Evolutionary conservation across 164 flowering plant species (phyloP).

Genomic region (Taxillus chinensis): DNA sequence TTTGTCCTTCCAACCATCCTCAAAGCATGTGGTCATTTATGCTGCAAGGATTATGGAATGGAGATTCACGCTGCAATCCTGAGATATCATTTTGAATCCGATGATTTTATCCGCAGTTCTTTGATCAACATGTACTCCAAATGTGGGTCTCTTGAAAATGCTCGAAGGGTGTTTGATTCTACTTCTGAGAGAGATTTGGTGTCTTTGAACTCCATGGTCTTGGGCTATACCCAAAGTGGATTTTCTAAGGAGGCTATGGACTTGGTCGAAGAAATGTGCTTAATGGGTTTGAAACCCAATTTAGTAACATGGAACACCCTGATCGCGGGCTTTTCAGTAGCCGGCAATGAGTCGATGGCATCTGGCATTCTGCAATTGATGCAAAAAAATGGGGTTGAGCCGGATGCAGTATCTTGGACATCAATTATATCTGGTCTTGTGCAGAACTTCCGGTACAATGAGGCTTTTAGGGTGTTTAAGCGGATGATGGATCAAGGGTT

Average conservation of each 20-base stretch:
- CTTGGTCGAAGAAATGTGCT: slow-evolving; percentile 43
- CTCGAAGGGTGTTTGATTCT: slow-evolving; percentile 42
- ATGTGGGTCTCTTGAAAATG: slow-evolving; percentile 44
- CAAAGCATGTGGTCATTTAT: slow-evolving; percentile 60
- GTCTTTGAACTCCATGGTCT: slow-evolving; percentile 60
- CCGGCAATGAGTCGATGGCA: slow-evolving; percentile 32
- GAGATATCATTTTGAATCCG: slow-evolving; percentile 25
- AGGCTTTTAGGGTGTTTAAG: slow-evolving; percentile 43
- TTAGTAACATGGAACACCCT: slow-evolving; percentile 76
- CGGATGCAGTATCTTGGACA: slow-evolving; percentile 80
- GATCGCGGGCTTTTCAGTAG: slow-evolving; percentile 56
- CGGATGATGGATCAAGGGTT: slow-evolving; percentile 39
- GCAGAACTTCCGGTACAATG: slow-evolving; percentile 38
- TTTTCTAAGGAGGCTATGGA: slow-evolving; percentile 28
- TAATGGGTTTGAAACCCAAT: slow-evolving; percentile 42
- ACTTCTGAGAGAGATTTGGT: slow-evolving; percentile 59
- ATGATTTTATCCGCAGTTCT: slow-evolving; percentile 47
- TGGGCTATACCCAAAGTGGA: slow-evolving; percentile 57
- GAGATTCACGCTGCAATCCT: slow-evolving; percentile 37
- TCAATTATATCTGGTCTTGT: slow-evolving; percentile 64
- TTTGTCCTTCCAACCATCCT: slow-evolving; percentile 60
- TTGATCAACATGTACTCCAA: slow-evolving; percentile 74
- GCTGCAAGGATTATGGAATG: slow-evolving; percentile 33
- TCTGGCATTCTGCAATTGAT: slow-evolving; percentile 23
- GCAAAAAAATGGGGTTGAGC: slow-evolving; percentile 30